Evolutionary conservation across 176 grass and related monocot genomes (phyloP).

Genomic region (Cymbopogon citratus): DNA sequence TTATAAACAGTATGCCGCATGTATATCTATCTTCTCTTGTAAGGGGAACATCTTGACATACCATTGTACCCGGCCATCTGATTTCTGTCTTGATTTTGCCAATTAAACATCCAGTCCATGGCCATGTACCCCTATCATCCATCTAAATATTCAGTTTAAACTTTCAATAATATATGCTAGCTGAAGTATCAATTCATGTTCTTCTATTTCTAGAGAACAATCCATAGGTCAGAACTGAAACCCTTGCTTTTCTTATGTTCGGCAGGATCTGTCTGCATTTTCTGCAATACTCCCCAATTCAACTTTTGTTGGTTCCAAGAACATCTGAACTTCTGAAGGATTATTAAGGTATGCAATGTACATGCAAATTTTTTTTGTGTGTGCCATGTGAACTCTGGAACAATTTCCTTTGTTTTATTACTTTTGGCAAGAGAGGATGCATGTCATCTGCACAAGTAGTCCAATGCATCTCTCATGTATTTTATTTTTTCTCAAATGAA

Average conservation of each 20-base stretch:
- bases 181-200: too few relatives aligned
- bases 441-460: neutral
- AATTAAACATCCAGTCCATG: too few relatives aligned
- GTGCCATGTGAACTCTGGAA: neutral
- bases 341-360: constrained; percentile 19
- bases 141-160: too few relatives aligned
- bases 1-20: too few relatives aligned
- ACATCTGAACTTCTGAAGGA: constrained; percentile 59
- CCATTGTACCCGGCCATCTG: too few relatives aligned
- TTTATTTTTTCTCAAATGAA: constrained; percentile 16
- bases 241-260: constrained; percentile 10
- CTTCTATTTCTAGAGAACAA: too few relatives aligned
- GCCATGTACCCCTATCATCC: too few relatives aligned
- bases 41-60: too few relatives aligned
- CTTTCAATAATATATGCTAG: too few relatives aligned
- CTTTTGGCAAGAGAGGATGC: neutral
- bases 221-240: too few relatives aligned
- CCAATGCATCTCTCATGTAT: neutral
- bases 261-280: constrained; percentile 64
- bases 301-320: constrained; percentile 61
- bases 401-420: neutral
- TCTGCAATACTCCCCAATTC: constrained; percentile 39
- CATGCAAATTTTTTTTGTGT: neutral
- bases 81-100: too few relatives aligned
- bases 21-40: too few relatives aligned